Base-by-base conservation (phyloP, 2,329 filamentous ascomycete genomes). In the Xylaria polymorpha region DNA sequence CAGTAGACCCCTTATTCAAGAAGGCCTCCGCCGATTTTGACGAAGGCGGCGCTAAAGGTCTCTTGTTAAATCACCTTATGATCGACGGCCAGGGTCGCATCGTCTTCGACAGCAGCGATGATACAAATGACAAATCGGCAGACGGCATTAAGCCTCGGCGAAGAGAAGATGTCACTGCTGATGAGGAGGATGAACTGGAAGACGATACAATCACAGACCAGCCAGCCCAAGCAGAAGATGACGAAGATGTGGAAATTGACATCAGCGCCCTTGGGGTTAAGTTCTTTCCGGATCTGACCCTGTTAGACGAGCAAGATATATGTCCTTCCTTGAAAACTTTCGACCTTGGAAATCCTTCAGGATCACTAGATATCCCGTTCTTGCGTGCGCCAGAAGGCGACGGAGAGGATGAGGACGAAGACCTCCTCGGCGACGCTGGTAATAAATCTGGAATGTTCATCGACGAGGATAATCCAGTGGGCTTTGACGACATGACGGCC, bases 1-100 rank as follows among this genome's bases (percentile, higher is more conserved):
- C 94, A 0, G 95, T 99, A 5, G 96, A 99, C 77, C 96, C 96
- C 2, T 83, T 99, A n/a, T 99, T 99, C 87, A 99, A 99, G 79
- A 99, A 99, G 78, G 95, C 95, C 0, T 97, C 95, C 6, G 96
- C 96, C 51, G 96, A 99, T 82, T 99, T 99, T 73, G 96, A 99
- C 78, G 96, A 99, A 82, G 96, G 96, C 22, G 96, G 96, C 66
- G 96, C 96, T 66, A 99, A 98, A 81, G 96, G 96, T 22, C 85
- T 99, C 50, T 85, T 99, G 22, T 86, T 99, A 39, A 99, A 99
- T 77, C 95, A 99, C 80, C 85, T 99, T n/a, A 93, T 95, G 77
- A 98, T 99, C 72, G 96, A 99, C 80, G 88, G 89, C 1, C 90
- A 94, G 72, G 96, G 96, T 50, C 89, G 95, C 43, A 99, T 99